These are phyloP conservation scores for Xylaria sp. DNA, from an alignment of 2,329 filamentous ascomycete species.

Conservation along the genomic window DNA sequence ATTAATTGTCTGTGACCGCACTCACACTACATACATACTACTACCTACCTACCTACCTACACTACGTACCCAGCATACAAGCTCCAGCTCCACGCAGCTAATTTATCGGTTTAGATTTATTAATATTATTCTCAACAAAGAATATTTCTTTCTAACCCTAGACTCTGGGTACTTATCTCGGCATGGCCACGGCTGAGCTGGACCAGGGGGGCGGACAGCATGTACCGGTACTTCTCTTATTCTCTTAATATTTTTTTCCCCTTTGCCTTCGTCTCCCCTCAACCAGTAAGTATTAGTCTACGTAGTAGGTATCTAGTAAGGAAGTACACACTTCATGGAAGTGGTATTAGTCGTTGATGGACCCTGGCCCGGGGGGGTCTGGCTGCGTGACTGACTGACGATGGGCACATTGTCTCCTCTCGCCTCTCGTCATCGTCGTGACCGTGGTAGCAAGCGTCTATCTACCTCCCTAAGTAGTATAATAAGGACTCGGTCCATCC, in stretches of 20 bases:
- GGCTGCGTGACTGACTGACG: conserved; percentile 28
- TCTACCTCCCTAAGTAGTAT: conserved; percentile 18
- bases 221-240: conserved; percentile 21
- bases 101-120: conserved; percentile 22
- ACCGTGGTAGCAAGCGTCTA: conserved; percentile 10
- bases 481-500: conserved; percentile 36
- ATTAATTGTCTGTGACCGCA: neutral
- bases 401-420: conserved; percentile 31
- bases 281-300: conserved; percentile 7
- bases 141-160: neutral
- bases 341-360: conserved; percentile 13
- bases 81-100: conserved; percentile 24
- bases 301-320: neutral
- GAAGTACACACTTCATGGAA: neutral
- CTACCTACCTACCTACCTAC: neutral
- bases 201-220: neutral
- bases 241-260: neutral
- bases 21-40: neutral
- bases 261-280: conserved; percentile 17
- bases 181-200: conserved; percentile 16
- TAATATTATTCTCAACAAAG: conserved; percentile 14
- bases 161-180: conserved; percentile 21
- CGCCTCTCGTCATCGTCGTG: conserved; percentile 36
- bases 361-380: conserved; percentile 30
- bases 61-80: neutral